Evolutionary conservation across 2,329 filamentous ascomycete species (phyloP).

Genomic region (Monilinia aucupariae): DNA sequence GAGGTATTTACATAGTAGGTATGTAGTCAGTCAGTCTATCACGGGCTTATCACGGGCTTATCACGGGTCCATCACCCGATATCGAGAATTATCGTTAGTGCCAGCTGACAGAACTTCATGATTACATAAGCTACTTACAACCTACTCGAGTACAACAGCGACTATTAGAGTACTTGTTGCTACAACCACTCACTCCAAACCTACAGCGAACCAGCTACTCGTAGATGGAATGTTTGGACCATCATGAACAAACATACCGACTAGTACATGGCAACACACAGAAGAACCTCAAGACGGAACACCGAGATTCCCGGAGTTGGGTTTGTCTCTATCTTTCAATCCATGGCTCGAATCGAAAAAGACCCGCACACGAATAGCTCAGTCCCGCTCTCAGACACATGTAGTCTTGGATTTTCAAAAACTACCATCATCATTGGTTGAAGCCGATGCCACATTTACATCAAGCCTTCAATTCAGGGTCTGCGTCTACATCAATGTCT

Average conservation of each 20-base stretch:
- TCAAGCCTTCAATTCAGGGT: not conserved
- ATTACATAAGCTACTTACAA: not conserved
- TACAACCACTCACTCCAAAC: no score
- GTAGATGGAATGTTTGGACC: not conserved
- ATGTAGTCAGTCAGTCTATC: no score
- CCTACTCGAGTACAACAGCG: no score
- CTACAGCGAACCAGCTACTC: no score
- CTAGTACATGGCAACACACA: not conserved
- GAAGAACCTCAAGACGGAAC: not conserved
- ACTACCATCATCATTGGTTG: not conserved
- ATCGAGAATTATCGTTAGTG: not conserved
- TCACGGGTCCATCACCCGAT: no score
- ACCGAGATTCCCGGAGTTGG: not conserved
- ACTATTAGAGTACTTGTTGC: no score
- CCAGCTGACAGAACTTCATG: not conserved
- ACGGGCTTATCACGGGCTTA: no score
- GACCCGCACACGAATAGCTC: not conserved
- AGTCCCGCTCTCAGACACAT: not conserved
- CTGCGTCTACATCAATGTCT: not conserved
- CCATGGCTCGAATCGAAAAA: not conserved
- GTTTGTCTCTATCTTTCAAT: not conserved
- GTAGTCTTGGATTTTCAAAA: not conserved
- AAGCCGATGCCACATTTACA: not conserved
- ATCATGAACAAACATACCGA: not conserved
- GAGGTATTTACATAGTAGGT: no score